These are phyloP conservation scores for Asterella californica DNA, from an alignment of 225 moss, liverwort and hornwort genomes.

Conservation along the genomic window DNA sequence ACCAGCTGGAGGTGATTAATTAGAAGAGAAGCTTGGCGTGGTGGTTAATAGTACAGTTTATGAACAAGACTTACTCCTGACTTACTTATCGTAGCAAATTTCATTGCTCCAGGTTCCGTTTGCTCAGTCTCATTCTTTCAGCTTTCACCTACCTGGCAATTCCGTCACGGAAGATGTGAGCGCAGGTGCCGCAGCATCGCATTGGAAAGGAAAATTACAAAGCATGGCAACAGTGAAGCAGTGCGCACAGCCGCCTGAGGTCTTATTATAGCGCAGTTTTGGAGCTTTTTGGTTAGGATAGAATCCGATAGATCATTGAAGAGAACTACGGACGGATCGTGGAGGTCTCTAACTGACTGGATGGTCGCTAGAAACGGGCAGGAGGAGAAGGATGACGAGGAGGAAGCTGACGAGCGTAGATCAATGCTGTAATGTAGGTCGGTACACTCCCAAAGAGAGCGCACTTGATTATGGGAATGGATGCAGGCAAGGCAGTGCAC, in stretches of 20 bases:
- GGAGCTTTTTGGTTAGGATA: not conserved
- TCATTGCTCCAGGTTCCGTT: not conserved
- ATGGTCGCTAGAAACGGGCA: not conserved
- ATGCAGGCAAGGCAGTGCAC: not conserved
- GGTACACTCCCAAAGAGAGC: not conserved
- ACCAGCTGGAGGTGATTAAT: no score
- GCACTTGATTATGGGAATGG: not conserved
- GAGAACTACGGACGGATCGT: not conserved
- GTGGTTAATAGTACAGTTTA: not conserved
- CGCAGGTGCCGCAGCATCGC: no score
- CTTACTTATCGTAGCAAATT: not conserved
- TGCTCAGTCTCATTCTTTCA: no score
- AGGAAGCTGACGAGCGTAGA: not conserved
- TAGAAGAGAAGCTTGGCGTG: not conserved
- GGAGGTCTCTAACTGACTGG: not conserved
- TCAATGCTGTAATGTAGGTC: constrained; percentile 7
- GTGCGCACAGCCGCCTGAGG: not conserved
- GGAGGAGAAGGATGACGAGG: not conserved
- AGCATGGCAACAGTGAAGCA: not conserved
- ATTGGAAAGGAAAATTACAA: not conserved
- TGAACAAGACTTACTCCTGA: not conserved
- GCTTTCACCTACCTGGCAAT: not conserved
- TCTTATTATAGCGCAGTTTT: not conserved
- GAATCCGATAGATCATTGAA: no score
- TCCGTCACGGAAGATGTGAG: not conserved